phyloP scores from a whole-genome alignment of 768 basidiomycete genomes.

The Lactifluus subvellereus region DNA sequence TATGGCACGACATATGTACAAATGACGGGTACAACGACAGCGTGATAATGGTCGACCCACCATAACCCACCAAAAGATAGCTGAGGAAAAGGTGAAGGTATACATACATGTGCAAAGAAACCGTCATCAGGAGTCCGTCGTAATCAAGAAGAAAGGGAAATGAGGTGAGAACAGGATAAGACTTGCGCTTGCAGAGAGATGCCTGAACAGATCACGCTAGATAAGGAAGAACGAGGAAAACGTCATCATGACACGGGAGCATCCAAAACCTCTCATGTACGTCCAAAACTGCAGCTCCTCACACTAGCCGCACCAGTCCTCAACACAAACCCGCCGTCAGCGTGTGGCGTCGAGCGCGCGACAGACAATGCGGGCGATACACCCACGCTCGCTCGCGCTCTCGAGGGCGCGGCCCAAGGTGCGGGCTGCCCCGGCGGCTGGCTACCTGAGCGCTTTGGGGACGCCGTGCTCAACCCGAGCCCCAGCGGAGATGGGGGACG shows the following conservation, averaged over 20 bases:
- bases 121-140: constrained; percentile 13
- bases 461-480: background rate
- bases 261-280: background rate
- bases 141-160: background rate
- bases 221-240: background rate
- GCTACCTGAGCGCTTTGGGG: constrained; percentile 19
- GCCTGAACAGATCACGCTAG: constrained; percentile 13
- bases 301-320: background rate
- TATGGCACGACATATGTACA: constrained; percentile 8
- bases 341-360: constrained; percentile 11
- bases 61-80: background rate
- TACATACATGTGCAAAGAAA: constrained; percentile 5
- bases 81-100: background rate
- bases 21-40: constrained; percentile 3
- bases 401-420: constrained; percentile 17
- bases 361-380: constrained; percentile 17
- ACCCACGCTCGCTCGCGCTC: constrained; percentile 17
- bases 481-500: background rate
- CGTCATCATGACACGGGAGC: background rate
- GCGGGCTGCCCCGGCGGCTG: constrained; percentile 16
- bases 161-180: background rate
- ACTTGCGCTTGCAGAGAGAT: constrained; percentile 9
- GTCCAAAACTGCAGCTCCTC: constrained; percentile 14
- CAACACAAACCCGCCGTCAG: constrained; percentile 19
- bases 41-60: background rate